Evolutionary conservation across 2,329 filamentous ascomycete species (phyloP).

Genomic region (Ophiostoma piceae): DNA sequence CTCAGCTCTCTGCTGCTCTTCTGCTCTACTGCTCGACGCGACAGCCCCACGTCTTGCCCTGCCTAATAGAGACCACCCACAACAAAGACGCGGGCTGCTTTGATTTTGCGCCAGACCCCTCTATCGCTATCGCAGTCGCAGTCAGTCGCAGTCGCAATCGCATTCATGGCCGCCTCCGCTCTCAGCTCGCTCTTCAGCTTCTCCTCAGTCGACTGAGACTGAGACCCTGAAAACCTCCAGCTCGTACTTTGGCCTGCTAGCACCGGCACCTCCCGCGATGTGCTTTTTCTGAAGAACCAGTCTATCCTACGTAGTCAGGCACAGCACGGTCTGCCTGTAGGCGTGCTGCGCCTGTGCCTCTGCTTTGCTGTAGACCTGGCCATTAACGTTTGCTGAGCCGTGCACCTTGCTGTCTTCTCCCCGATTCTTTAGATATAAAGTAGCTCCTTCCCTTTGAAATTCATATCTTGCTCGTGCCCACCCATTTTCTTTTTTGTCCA

Average conservation of each 20-base stretch:
- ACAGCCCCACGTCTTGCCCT: background rate
- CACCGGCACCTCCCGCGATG: constrained; percentile 10
- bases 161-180: too few species aligned
- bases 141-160: background rate
- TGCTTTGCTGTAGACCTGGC: background rate
- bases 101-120: constrained; percentile 8
- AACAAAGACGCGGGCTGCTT: background rate
- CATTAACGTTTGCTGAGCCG: constrained; percentile 7
- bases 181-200: background rate
- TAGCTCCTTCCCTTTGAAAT: background rate
- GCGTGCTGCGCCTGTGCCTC: background rate
- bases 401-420: background rate
- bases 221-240: background rate
- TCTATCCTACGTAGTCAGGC: background rate
- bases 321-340: background rate
- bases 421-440: background rate
- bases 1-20: background rate
- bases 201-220: background rate
- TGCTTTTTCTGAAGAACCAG: background rate
- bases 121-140: background rate
- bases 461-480: background rate
- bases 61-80: background rate
- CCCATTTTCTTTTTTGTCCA: background rate
- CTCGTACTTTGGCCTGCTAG: constrained; percentile 5
- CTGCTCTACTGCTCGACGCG: background rate